phyloP scores from a whole-genome alignment of 2,329 filamentous ascomycete species.

The Sporothrix pseudoabietina region DNA sequence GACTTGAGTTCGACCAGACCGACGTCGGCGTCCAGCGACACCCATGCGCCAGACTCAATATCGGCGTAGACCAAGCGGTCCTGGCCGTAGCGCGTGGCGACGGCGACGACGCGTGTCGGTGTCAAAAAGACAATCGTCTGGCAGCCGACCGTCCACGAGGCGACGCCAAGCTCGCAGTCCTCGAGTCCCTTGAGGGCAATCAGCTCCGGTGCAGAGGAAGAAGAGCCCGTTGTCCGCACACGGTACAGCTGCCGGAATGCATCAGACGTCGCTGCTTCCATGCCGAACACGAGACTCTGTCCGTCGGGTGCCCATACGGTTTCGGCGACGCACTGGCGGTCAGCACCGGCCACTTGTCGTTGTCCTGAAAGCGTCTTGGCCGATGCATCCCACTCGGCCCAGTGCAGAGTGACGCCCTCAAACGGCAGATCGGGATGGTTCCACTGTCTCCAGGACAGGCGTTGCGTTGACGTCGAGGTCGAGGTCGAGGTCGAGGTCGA shows the following conservation, averaged over 20 bases:
- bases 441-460: slow-evolving; percentile 58
- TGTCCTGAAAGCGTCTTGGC: slow-evolving; percentile 37
- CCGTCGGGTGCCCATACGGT: slow-evolving; percentile 56
- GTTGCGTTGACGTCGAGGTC: neutral
- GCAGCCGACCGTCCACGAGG: slow-evolving; percentile 40
- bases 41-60: slow-evolving; percentile 40
- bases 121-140: slow-evolving; percentile 47
- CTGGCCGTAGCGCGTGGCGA: slow-evolving; percentile 41
- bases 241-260: slow-evolving; percentile 54
- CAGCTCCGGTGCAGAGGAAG: neutral
- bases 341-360: slow-evolving; percentile 47
- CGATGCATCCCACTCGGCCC: slow-evolving; percentile 43
- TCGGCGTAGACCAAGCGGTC: slow-evolving; percentile 46
- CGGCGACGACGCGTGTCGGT: slow-evolving; percentile 42
- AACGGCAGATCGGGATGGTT: slow-evolving; percentile 57
- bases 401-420: slow-evolving; percentile 49
- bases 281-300: slow-evolving; percentile 49
- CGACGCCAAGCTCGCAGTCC: slow-evolving; percentile 46
- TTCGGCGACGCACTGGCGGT: slow-evolving; percentile 50
- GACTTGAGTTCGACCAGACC: slow-evolving; percentile 42
- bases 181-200: slow-evolving; percentile 41
- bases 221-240: slow-evolving; percentile 30
- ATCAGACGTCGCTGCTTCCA: slow-evolving; percentile 44
- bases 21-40: slow-evolving; percentile 41
- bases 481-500: neutral